phyloP scores from a whole-genome alignment of 2,329 filamentous ascomycete genomes.

The Microsporum ferrugineum region DNA sequence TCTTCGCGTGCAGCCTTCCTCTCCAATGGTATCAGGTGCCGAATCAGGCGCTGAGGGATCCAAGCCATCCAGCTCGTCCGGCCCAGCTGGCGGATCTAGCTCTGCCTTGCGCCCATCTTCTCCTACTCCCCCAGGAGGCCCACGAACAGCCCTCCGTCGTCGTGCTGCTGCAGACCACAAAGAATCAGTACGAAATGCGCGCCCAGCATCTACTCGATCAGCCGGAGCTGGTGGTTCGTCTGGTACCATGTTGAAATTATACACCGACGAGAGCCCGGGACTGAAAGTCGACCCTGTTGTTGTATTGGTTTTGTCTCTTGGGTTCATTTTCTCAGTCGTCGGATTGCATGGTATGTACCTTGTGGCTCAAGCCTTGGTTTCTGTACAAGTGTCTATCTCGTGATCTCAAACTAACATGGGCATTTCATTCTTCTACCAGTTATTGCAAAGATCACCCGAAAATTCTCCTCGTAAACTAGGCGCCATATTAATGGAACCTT shows the following conservation, averaged over 20 bases:
- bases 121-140: conserved; percentile 80
- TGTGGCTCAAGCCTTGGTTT: not conserved
- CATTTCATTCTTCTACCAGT: conserved; percentile 42
- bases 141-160: conserved; percentile 87
- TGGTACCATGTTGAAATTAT: conserved; percentile 97
- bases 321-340: conserved; percentile 98
- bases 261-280: conserved; percentile 96
- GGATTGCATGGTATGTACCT: conserved; percentile 79
- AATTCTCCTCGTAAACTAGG: conserved; percentile 49
- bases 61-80: conserved; percentile 26
- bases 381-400: not conserved
- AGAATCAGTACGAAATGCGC: conserved; percentile 87
- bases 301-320: conserved; percentile 86
- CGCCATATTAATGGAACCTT: not conserved
- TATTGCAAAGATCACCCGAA: conserved; percentile 87
- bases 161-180: conserved; percentile 94
- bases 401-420: not conserved
- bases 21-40: conserved; percentile 27
- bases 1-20: conserved; percentile 21
- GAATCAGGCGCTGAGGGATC: conserved; percentile 47
- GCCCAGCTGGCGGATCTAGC: conserved; percentile 54
- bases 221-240: conserved; percentile 92
- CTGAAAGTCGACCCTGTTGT: conserved; percentile 97
- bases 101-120: conserved; percentile 68
- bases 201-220: conserved; percentile 82